Conservation (phyloP, 331 rosid genomes). For the Pyrus hybrid region DNA sequence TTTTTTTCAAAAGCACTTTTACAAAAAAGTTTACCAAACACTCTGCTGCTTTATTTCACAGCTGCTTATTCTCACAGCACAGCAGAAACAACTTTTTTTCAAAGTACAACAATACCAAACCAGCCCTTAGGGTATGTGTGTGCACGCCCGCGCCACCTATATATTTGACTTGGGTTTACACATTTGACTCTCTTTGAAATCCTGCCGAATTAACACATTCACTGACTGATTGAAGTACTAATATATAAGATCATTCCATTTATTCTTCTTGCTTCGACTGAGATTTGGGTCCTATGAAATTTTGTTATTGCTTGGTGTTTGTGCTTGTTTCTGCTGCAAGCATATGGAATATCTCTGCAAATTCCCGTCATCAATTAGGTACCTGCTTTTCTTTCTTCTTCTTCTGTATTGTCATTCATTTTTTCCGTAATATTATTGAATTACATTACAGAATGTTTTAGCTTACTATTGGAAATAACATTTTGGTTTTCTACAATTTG, state of each 20-base stretch:
- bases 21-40: too few species aligned
- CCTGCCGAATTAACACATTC: neutral
- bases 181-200: neutral
- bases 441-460: neutral
- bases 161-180: constrained; percentile 5
- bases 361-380: neutral
- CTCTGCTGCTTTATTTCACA: too few species aligned
- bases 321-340: constrained; percentile 6
- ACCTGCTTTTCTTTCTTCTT: neutral
- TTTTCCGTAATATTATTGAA: neutral
- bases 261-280: neutral
- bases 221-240: neutral
- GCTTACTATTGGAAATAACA: neutral
- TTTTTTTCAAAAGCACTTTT: too few species aligned
- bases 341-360: neutral
- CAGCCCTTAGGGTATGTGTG: neutral
- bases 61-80: too few species aligned
- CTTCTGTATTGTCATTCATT: neutral
- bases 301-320: neutral
- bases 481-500: neutral
- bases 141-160: neutral
- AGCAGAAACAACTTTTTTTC: too few species aligned
- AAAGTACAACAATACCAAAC: too few species aligned
- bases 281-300: neutral
- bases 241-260: neutral